Percentiles rank a stretch among this genome's conserved stretches.
These are phyloP conservation scores for Eutrema salsugineum DNA, from an alignment of 441 rosid species.

Conservation along the genomic window DNA sequence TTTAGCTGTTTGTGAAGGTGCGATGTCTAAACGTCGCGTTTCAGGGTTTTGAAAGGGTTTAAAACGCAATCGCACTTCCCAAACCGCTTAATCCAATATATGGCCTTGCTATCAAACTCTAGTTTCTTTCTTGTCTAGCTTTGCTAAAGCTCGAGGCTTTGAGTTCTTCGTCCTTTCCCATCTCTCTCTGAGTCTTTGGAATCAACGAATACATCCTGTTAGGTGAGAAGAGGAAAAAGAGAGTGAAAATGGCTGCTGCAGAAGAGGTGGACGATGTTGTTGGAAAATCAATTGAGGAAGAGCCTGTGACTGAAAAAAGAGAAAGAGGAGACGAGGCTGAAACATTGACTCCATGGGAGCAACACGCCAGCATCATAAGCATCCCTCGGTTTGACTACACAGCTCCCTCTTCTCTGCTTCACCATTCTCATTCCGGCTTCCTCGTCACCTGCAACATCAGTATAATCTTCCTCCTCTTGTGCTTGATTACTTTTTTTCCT, in stretches of 20 bases:
- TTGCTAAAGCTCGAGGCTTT: constrained; percentile 9
- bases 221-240: not conserved
- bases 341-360: constrained; percentile 71
- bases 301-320: constrained; percentile 4
- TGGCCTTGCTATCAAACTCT: not conserved
- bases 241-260: constrained; percentile 10
- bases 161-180: not conserved
- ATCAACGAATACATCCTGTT: not conserved
- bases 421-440: constrained; percentile 71
- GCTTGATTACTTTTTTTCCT: not conserved
- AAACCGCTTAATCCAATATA: not conserved
- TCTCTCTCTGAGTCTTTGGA: not conserved
- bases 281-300: constrained; percentile 14
- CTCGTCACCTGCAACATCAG: constrained; percentile 84
- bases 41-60: constrained; percentile 14
- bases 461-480: constrained; percentile 3
- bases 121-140: not conserved
- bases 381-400: constrained; percentile 90
- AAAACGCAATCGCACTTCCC: constrained; percentile 22
- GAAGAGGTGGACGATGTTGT: constrained; percentile 1
- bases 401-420: constrained; percentile 73
- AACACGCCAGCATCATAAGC: constrained; percentile 68
- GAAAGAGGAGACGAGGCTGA: constrained; percentile 21
- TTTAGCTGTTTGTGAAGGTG: constrained; percentile 19
- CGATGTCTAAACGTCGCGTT: constrained; percentile 7